Evolutionary conservation across 2,329 filamentous ascomycete species (phyloP).

Genomic region (Scedosporium minutisporum): DNA sequence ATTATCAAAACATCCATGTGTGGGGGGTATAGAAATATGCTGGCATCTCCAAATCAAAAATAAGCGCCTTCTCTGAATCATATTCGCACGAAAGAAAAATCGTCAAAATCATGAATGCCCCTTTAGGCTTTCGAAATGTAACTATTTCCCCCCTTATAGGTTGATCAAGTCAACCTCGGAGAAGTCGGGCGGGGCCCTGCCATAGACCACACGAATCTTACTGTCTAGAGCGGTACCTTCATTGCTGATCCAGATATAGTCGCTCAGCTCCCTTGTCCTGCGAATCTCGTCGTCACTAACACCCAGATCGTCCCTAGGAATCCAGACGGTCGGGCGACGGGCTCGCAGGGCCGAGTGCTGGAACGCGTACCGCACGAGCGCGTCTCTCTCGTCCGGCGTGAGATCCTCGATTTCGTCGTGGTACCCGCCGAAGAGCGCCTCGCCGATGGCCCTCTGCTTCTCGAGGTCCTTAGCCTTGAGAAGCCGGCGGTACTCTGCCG

Average conservation of each 20-base stretch:
- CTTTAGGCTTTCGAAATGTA: not conserved
- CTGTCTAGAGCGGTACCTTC: conserved; percentile 82
- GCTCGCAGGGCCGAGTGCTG: conserved; percentile 81
- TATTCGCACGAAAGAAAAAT: not conserved
- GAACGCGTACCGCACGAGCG: conserved; percentile 78
- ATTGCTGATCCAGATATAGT: conserved; percentile 87
- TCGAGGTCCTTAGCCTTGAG: conserved; percentile 56
- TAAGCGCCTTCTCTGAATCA: not conserved
- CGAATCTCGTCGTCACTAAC: conserved; percentile 85
- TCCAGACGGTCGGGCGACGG: conserved; percentile 81
- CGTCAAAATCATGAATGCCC: not conserved
- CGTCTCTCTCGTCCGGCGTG: conserved; percentile 78
- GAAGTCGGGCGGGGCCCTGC: conserved; percentile 79
- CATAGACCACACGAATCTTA: conserved; percentile 74
- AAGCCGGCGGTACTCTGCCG: conserved; percentile 36
- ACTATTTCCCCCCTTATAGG: conserved; percentile 35
- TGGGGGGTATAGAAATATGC: not conserved
- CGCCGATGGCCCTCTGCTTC: conserved; percentile 62
- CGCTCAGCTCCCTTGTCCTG: conserved; percentile 65
- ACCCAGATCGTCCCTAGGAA: conserved; percentile 81
- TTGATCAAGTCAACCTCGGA: conserved; percentile 80
- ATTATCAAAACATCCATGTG: not conserved
- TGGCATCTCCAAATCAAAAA: not conserved
- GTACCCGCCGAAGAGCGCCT: conserved; percentile 76
- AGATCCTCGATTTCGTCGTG: conserved; percentile 93